Evolutionary conservation across 2,329 filamentous ascomycete species (phyloP).

Genomic region (Clonostachys sp.): DNA sequence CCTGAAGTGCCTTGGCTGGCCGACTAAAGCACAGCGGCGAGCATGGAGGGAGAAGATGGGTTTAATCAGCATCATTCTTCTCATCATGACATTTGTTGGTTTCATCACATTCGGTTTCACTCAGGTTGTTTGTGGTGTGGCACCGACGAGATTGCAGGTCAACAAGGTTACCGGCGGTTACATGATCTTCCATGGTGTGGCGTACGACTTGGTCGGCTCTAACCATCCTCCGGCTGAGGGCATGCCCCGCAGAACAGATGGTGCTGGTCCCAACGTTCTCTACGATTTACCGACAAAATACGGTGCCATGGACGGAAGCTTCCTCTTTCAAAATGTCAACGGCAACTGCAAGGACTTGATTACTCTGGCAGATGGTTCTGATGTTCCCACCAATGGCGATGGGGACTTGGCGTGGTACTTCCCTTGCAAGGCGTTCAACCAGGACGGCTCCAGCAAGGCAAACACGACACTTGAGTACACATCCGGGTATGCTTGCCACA

Average conservation of each 20-base stretch:
- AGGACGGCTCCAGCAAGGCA: constrained; percentile 78
- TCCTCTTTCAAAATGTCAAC: constrained; percentile 98
- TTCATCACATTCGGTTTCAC: constrained; percentile 98
- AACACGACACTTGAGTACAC: constrained; percentile 76
- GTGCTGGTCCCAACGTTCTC: constrained; percentile 68
- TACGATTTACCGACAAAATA: constrained; percentile 80
- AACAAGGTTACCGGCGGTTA: constrained; percentile 79
- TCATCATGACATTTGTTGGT: constrained; percentile 85
- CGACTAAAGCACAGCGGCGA: constrained; percentile 77
- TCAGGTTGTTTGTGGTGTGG: constrained; percentile 73
- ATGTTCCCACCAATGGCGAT: constrained; percentile 71
- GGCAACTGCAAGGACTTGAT: constrained; percentile 93
- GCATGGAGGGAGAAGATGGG: constrained; percentile 99
- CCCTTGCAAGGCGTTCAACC: constrained; percentile 85
- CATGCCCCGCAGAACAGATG: constrained; percentile 52
- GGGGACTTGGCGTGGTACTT: constrained; percentile 93
- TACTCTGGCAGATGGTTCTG: constrained; percentile 63
- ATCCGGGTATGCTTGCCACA: constrained; percentile 85
- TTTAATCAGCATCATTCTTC: constrained; percentile 84
- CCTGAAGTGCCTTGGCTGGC: constrained; percentile 80
- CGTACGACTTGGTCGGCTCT: constrained; percentile 77
- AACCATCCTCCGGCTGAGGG: constrained; percentile 76
- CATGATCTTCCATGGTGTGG: constrained; percentile 94
- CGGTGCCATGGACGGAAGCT: constrained; percentile 89
- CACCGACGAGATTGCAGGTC: constrained; percentile 68